Percentiles rank a stretch among this genome's conserved stretches.
Conservation (phyloP, 2,329 filamentous ascomycete species). For the Xylariaceae sp. region DNA sequence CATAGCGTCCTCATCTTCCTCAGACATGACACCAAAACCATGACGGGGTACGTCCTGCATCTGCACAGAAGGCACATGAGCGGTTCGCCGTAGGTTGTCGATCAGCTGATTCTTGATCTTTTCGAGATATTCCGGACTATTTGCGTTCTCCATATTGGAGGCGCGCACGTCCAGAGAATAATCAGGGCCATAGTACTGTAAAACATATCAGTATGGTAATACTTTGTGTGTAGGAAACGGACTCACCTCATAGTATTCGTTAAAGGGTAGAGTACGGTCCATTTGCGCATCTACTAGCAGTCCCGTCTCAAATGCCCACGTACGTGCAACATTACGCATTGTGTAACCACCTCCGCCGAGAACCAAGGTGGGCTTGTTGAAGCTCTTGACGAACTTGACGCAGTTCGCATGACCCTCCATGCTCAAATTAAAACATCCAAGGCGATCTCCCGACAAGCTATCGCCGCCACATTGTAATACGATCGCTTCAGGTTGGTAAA, state of each 20-base stretch:
- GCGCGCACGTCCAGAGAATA: constrained; percentile 87
- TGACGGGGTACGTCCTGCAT: constrained; percentile 72
- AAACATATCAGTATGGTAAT: background rate
- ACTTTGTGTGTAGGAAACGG: constrained; percentile 24
- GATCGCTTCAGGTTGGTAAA: constrained; percentile 85
- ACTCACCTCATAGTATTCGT: constrained; percentile 82
- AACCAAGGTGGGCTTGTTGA: constrained; percentile 81
- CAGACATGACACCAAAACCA: constrained; percentile 57
- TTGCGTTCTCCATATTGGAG: constrained; percentile 87
- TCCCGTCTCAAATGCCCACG: constrained; percentile 96
- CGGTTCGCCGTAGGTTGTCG: constrained; percentile 82
- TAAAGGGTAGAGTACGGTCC: constrained; percentile 81
- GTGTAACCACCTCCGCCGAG: constrained; percentile 96
- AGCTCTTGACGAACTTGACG: constrained; percentile 84
- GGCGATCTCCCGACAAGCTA: constrained; percentile 85
- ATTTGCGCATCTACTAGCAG: constrained; percentile 80
- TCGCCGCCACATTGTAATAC: constrained; percentile 96
- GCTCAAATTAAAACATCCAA: constrained; percentile 96
- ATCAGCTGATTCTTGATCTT: constrained; percentile 77
- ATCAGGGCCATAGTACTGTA: constrained; percentile 83
- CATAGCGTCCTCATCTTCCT: constrained; percentile 62
- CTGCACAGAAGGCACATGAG: constrained; percentile 84
- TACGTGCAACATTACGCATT: constrained; percentile 91
- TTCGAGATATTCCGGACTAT: constrained; percentile 75
- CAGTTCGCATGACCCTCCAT: constrained; percentile 95